These are phyloP conservation scores for Talaromyces pinophilus DNA, from an alignment of 2,329 filamentous ascomycete genomes.

Conservation along the genomic window DNA sequence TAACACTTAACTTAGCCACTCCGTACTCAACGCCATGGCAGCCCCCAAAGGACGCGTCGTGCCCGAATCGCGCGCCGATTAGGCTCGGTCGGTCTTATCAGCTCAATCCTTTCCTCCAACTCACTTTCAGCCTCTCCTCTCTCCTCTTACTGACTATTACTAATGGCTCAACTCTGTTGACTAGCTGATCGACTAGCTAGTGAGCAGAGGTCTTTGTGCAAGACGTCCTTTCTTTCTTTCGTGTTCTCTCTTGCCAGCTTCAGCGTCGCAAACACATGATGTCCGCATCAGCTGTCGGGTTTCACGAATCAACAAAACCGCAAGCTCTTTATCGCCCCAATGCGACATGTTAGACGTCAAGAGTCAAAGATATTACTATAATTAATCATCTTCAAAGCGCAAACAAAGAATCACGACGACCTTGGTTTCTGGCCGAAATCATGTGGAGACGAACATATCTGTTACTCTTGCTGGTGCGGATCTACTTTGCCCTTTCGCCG, in stretches of 20 bases:
- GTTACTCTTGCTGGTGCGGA: slow-evolving; percentile 76
- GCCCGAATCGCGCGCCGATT: slow-evolving; percentile 14
- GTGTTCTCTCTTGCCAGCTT: neutral
- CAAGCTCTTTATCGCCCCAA: neutral
- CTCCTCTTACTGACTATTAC: neutral
- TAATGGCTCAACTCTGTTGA: neutral
- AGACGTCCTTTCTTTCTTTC: neutral
- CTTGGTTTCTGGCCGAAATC: slow-evolving; percentile 24
- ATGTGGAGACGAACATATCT: slow-evolving; percentile 96
- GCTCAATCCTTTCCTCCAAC: neutral
- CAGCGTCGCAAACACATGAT: slow-evolving; percentile 12
- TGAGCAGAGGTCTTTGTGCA: neutral
- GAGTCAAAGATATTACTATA: neutral
- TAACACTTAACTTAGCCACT: neutral
- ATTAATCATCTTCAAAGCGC: slow-evolving; percentile 6
- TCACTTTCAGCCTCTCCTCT: neutral
- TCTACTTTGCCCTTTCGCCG: slow-evolving; percentile 91
- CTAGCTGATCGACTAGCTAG: neutral
- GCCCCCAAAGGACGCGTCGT: slow-evolving; percentile 4
- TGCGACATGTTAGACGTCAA: slow-evolving; percentile 13
- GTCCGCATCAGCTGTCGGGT: neutral
- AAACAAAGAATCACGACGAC: neutral
- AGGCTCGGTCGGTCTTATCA: slow-evolving; percentile 1
- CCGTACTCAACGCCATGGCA: neutral
- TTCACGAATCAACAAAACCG: neutral